Base-by-base conservation (phyloP, 257 asterid genomes). In the Gentiana straminea region DNA sequence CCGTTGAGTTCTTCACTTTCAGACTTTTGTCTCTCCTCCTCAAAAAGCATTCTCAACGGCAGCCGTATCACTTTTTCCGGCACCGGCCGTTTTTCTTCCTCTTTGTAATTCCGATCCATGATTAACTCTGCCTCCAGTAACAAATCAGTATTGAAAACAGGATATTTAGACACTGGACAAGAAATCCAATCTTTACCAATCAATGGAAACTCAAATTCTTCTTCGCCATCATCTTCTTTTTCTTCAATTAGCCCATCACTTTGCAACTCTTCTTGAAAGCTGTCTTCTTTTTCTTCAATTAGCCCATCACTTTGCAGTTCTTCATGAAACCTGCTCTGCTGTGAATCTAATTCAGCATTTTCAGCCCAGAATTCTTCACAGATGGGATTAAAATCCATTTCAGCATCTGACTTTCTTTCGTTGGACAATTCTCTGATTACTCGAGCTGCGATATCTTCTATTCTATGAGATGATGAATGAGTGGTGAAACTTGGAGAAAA, bases 81-180 rank as follows among this genome's bases (percentile, higher is more conserved):
- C 53, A 64, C 52, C 0, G 49, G 58, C 35, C 46, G 65, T 33
- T 43, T 35, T 7, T 33, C 35, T 12, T 3, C 0, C 33, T 13
- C 1, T 13, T 34, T 35, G 2, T 54, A 13, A 10, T n/a, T 52
- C 6, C 13, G 60, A 7, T 58, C 37, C 35, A 49, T 54, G 15
- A 58, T 24, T 10, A 50, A 47, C n/a, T 3, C 13, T 13, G 59
- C 49, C 8, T 52, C 64, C 43, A 63, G 54, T 3, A 72, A 59
- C 62, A 79, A 53, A 34, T 70, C 68, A 13, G 69, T 54, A 54
- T 71, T 68, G 35, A 81, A 84, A 57, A 82, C 59, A 0, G 94
- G 92, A 72, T 65, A 85, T 50, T 66, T 72, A 9, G 91, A 81
- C 10, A 84, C 83, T 0, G 68, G 64, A 0, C 73, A 59, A 5